A percentile compares a stretch with the other conserved stretches of the same genome.
These are phyloP conservation scores for Carex kokanica DNA, from an alignment of 176 grass and related monocot species.

Conservation along the genomic window DNA sequence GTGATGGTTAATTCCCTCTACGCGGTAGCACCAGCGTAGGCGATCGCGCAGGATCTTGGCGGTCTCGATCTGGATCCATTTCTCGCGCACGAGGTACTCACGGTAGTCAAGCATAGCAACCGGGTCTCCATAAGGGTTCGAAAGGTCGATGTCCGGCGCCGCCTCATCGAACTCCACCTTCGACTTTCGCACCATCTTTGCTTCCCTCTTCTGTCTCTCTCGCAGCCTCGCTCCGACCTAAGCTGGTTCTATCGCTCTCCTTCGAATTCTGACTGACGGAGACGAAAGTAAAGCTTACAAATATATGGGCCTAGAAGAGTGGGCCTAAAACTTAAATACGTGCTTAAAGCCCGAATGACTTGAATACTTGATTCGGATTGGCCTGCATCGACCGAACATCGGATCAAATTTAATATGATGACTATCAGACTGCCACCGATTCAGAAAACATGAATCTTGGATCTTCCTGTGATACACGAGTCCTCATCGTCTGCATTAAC, in stretches of 20 bases:
- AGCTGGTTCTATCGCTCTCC: neutral
- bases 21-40: conserved; percentile 92
- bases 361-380: neutral
- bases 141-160: conserved; percentile 85
- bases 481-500: no score
- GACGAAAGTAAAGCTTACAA: neutral
- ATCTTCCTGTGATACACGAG: no score
- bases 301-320: neutral
- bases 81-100: conserved; percentile 95
- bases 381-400: no score
- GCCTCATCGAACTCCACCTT: conserved; percentile 95
- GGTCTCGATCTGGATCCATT: conserved; percentile 99
- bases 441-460: no score
- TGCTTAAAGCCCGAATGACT: neutral
- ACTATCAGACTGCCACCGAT: no score
- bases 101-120: conserved; percentile 96
- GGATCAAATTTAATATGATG: no score
- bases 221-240: neutral
- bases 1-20: conserved; percentile 89
- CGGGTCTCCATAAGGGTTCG: conserved; percentile 81
- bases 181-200: conserved; percentile 82
- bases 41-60: conserved; percentile 97
- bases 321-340: neutral
- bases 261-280: neutral
- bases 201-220: neutral